Base-by-base conservation (phyloP, 1,284 basidiomycete genomes). In the Ustilago nuda region DNA sequence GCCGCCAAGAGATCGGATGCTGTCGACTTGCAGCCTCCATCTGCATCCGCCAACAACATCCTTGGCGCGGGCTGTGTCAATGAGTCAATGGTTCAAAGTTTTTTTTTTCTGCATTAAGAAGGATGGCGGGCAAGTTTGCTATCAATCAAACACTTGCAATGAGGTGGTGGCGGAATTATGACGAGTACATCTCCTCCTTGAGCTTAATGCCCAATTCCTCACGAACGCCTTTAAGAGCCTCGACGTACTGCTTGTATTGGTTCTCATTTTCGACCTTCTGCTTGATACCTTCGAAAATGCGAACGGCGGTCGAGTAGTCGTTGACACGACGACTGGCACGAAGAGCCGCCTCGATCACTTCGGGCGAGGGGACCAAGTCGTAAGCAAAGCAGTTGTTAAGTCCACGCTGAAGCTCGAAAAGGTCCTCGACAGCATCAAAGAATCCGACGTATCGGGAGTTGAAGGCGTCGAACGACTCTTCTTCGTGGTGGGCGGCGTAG, bases 351-450 rank as follows among this genome's bases (percentile, higher is more conserved):
- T 95, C 94, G 74, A 98, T 89, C 81, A 98, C 94, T 66, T 90
- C 88, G 53, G 94, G 91, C 9, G 94, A 91, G 51, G 96, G 96
- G 32, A 99, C 97, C 75, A 99, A 90, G 87, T 99, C 96, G 88
- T 99, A 96, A 1, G 96, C 94, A 86, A 99, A 99, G 88, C 94
- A 97, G 90, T 99, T 99, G 90, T 99, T 99, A 81, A 99, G 89
- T 54, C 96, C 96, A 71, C 96, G 93, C 70, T 84, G 81, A 35
- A 85, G 73, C 89, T 98, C 95, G 86, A 98, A 98, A 73, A 97
- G 90, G 89, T 98, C 96, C 86, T 94, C 91, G 59, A 95, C 94
- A 61, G 91, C 90, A 85, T 92, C 89, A 89, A 98, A 98, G 89
- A 98, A 99, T 80, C 90, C 89, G 85, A 94, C 92, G 88, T 98